Evolutionary conservation across 768 basidiomycete genomes (phyloP).

Genomic region (Xerocomellus chrysenteron): DNA sequence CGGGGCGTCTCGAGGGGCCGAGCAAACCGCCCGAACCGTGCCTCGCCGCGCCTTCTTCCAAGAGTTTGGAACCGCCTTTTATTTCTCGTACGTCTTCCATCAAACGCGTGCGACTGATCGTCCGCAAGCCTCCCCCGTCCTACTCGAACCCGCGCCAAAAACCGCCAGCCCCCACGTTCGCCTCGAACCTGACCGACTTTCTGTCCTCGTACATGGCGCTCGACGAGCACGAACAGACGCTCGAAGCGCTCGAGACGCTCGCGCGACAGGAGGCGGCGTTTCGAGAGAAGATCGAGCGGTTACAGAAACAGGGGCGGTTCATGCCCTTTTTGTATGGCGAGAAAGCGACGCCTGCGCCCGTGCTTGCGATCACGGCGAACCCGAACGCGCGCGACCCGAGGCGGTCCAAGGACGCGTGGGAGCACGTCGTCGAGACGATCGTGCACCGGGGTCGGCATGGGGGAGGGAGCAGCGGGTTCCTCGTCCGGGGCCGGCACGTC

Average conservation of each 20-base stretch:
- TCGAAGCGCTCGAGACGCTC: slow-evolving; percentile 36
- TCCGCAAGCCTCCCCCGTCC: slow-evolving; percentile 58
- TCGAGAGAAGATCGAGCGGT: slow-evolving; percentile 41
- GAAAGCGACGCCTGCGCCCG: slow-evolving; percentile 7
- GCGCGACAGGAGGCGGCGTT: slow-evolving; percentile 45
- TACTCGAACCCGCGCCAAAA: slow-evolving; percentile 69
- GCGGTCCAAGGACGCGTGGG: slow-evolving; percentile 52
- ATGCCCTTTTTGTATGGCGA: slow-evolving; percentile 39
- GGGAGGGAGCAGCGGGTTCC: slow-evolving; percentile 6
- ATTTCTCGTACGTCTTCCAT: slow-evolving; percentile 35
- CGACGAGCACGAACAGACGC: slow-evolving; percentile 48
- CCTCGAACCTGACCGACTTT: slow-evolving; percentile 53
- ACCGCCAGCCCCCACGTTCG: slow-evolving; percentile 51
- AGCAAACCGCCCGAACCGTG: slow-evolving; percentile 10
- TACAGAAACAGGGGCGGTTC: slow-evolving; percentile 50
- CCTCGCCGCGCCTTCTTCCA: background rate
- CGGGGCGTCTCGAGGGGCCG: slow-evolving; percentile 18
- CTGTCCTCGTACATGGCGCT: slow-evolving; percentile 63
- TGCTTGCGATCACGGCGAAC: slow-evolving; percentile 10
- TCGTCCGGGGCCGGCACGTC: slow-evolving; percentile 38
- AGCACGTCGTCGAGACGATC: slow-evolving; percentile 52
- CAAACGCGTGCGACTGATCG: slow-evolving; percentile 64
- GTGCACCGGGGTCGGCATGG: slow-evolving; percentile 24
- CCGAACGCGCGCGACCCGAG: slow-evolving; percentile 23
- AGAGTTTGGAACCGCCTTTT: background rate